These are phyloP conservation scores for Musa beccarii DNA, from an alignment of 176 grass and related monocot species.

Conservation along the genomic window DNA sequence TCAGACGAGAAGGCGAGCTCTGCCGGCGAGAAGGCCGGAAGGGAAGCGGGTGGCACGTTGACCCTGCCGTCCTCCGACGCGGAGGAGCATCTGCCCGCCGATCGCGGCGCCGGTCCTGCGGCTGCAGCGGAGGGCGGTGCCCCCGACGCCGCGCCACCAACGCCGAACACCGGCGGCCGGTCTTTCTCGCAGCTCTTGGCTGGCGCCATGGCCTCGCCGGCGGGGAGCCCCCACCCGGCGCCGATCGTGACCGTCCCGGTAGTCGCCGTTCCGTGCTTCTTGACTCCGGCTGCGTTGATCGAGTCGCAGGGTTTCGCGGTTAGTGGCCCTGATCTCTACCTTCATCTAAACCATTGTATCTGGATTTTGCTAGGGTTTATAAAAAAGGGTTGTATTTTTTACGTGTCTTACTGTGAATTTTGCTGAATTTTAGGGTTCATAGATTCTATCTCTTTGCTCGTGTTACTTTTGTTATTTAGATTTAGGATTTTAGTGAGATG, in stretches of 20 bases:
- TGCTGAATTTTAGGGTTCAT: not conserved
- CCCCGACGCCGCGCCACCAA: not conserved
- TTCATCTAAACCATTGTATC: not conserved
- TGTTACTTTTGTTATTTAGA: not conserved
- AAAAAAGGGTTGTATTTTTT: too few relatives aligned
- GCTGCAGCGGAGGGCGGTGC: not conserved
- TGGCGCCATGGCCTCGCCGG: constrained; percentile 18
- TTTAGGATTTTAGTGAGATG: too few relatives aligned
- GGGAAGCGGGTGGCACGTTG: not conserved
- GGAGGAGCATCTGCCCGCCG: not conserved
- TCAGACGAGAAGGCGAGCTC: not conserved
- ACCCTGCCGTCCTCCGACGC: not conserved
- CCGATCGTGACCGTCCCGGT: constrained; percentile 44
- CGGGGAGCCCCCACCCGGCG: constrained; percentile 1
- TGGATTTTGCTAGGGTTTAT: too few relatives aligned
- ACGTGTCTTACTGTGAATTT: not conserved
- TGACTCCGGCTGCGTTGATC: constrained; percentile 37
- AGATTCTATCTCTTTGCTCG: not conserved
- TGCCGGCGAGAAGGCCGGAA: not conserved
- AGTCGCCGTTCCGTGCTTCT: constrained; percentile 52
- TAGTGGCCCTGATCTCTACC: constrained; percentile 27
- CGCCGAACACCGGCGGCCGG: constrained; percentile 12
- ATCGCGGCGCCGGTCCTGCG: not conserved
- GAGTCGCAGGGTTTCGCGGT: constrained; percentile 55
- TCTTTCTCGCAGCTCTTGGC: constrained; percentile 24